Conservation (phyloP, 768 basidiomycete species). For the Crucibulum laeve region DNA sequence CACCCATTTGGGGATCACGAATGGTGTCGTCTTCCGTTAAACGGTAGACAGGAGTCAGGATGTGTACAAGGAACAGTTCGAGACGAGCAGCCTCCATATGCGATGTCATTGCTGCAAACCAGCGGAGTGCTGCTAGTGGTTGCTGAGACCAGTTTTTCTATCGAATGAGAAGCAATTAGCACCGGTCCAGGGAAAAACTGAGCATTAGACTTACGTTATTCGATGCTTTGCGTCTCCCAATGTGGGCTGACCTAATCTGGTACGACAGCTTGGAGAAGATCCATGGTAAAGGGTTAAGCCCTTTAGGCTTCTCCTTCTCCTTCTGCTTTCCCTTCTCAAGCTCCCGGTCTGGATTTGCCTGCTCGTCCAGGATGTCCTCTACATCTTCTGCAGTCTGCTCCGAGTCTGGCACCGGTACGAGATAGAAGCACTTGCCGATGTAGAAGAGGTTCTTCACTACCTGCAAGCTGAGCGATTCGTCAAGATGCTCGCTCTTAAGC, state of each 20-base stretch:
- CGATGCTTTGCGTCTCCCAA: slow-evolving; percentile 51
- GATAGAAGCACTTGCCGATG: slow-evolving; percentile 80
- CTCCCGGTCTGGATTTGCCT: too few species aligned
- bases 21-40: slow-evolving; percentile 85
- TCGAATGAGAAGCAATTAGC: slow-evolving; percentile 5
- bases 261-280: slow-evolving; percentile 93
- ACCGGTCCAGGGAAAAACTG: background rate
- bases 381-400: slow-evolving; percentile 24
- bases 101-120: slow-evolving; percentile 91
- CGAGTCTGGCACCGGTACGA: slow-evolving; percentile 28
- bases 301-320: slow-evolving; percentile 20
- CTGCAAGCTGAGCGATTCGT: slow-evolving; percentile 71
- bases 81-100: slow-evolving; percentile 56
- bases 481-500: slow-evolving; percentile 77
- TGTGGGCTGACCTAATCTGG: slow-evolving; percentile 73
- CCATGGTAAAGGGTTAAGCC: slow-evolving; percentile 72
- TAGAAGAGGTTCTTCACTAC: slow-evolving; percentile 92
- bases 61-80: slow-evolving; percentile 74
- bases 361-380: slow-evolving; percentile 21
- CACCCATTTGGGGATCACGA: slow-evolving; percentile 75
- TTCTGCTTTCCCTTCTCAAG: slow-evolving; percentile 17
- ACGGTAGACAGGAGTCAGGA: slow-evolving; percentile 83
- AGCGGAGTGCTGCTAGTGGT: slow-evolving; percentile 75
- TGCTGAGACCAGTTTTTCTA: slow-evolving; percentile 84
- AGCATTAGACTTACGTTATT: slow-evolving; percentile 32